Evolutionary conservation across 73 alveolate genomes (phyloP), one percentile per base, ranked within the genome.

Genomic region (Durusdinium trenchii): DNA sequence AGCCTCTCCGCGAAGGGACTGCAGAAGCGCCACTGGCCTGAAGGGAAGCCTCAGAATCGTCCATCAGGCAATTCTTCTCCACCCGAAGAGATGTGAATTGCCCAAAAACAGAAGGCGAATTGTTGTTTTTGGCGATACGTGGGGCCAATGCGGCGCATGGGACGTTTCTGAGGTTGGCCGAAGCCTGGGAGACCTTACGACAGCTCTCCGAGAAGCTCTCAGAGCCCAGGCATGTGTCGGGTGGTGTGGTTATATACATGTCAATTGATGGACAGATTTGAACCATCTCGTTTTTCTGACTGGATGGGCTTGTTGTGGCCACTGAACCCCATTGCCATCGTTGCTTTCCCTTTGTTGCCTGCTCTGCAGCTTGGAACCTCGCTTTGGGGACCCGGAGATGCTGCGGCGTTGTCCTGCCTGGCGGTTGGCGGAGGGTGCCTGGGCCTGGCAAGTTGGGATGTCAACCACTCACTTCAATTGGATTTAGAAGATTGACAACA

Each of bases 321-420:
- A 60, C 73, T 60, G n/a, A 60, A 60, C 73, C 18, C 0, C 18
- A 60, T 62, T 10, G 9, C 18, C 40, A 62, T 10, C 16, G 76
- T 62, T 20, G 5, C 36, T 26, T 6, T 12, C 32, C 36, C 40
- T 62, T 62, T 62, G 7, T 12, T 6, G 40, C 5, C 36, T 4
- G 18, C 76, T 46, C 61, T 54, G 62, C 87, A 76, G 87, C 32
- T 79, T 79, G 47, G 90, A 79, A 47, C n/a, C 90, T 14, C 69
- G 90, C 67, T 79, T 79, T 32, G 90, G 90, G 4, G 90, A 79
- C 46, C 48, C 75, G 1, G 93, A 48, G 52, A 47, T 48, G 6
- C 71, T 83, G n/a, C 40, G 36, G 93, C 93, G 75, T 38, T 83
- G 93, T 50, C 93, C 93, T 48, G 93, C 93, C 75, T 83, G 93